phyloP scores from a whole-genome alignment of 208 protist species.

The Leishmania aethiopica region DNA sequence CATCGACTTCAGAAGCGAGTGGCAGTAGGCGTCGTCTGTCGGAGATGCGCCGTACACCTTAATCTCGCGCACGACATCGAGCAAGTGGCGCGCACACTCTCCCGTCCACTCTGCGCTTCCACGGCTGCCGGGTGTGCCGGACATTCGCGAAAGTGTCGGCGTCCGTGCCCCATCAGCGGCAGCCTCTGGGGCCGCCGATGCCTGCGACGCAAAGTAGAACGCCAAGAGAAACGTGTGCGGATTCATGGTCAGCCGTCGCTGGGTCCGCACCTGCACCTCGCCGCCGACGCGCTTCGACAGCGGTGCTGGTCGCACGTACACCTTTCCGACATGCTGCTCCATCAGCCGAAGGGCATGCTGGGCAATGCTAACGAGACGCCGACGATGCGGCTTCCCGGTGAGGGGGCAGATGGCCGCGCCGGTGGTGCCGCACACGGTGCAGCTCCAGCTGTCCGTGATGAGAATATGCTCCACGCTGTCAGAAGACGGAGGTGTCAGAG shows the following conservation, averaged over 20 bases:
- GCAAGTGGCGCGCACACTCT: constrained; percentile 70
- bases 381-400: constrained; percentile 63
- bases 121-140: neutral
- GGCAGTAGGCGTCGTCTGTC: constrained; percentile 41
- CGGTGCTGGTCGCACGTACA: constrained; percentile 53
- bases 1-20: constrained; percentile 59
- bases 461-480: constrained; percentile 74
- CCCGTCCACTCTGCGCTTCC: constrained; percentile 21
- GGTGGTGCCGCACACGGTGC: constrained; percentile 50
- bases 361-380: constrained; percentile 64
- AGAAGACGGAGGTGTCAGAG: constrained; percentile 16
- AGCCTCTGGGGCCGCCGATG: neutral
- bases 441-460: constrained; percentile 73
- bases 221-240: constrained; percentile 74
- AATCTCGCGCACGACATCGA: constrained; percentile 65
- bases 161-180: neutral
- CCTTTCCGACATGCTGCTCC: constrained; percentile 49
- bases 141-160: neutral
- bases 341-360: constrained; percentile 65
- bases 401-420: constrained; percentile 44
- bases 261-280: constrained; percentile 57
- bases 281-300: constrained; percentile 60
- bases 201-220: constrained; percentile 66
- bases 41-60: constrained; percentile 35
- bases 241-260: constrained; percentile 65